These are phyloP conservation scores for Ophiostoma tasmaniense DNA, from an alignment of 2,329 filamentous ascomycete species.

Conservation along the genomic window DNA sequence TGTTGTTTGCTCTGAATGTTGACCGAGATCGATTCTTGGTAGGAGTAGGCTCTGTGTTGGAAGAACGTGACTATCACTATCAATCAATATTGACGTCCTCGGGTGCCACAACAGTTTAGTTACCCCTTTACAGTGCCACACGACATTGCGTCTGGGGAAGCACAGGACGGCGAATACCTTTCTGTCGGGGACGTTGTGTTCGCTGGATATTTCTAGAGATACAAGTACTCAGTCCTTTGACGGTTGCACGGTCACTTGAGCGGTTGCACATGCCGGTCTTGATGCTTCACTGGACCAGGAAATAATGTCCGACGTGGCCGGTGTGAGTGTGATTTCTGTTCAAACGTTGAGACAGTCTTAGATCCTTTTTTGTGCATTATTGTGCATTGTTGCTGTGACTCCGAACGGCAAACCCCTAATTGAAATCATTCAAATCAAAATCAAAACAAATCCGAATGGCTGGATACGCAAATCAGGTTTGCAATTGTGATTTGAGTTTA, in stretches of 20 bases:
- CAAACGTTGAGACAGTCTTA: background rate
- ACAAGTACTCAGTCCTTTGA: background rate
- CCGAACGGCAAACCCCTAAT: background rate
- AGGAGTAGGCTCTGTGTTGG: too few species aligned
- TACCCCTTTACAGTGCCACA: background rate
- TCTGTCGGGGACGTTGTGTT: constrained; percentile 7
- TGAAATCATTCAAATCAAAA: background rate
- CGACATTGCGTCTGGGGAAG: background rate
- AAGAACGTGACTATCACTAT: background rate
- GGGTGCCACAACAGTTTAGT: background rate
- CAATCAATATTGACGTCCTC: too few species aligned
- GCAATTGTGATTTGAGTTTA: background rate
- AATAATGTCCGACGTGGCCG: background rate
- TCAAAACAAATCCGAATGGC: background rate
- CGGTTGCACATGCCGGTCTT: background rate
- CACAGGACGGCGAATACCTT: constrained; percentile 8
- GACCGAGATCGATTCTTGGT: background rate
- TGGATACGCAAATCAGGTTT: background rate
- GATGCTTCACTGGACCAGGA: background rate
- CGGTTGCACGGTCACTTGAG: background rate
- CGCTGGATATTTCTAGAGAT: background rate
- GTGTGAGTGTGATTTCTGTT: background rate
- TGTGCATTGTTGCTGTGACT: background rate
- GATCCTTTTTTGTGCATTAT: background rate
- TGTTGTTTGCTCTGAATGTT: background rate